These are phyloP conservation scores for Diaporthe caulivora DNA, from an alignment of 2,329 filamentous ascomycete genomes.

Conservation along the genomic window DNA sequence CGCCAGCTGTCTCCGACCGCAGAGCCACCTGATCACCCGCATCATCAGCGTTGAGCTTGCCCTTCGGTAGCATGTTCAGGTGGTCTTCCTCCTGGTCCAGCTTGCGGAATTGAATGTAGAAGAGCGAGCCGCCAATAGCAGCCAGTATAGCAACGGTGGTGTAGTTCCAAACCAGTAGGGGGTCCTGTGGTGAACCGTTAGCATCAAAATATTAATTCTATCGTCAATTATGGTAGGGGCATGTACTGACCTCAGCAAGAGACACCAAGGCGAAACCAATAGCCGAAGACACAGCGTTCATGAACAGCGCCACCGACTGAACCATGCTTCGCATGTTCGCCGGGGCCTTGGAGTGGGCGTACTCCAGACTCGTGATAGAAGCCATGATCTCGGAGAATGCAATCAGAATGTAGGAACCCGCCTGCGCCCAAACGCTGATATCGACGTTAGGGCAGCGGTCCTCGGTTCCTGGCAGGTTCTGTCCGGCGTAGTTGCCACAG, in stretches of 20 bases:
- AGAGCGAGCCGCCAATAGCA: conserved; percentile 71
- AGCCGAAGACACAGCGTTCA: conserved; percentile 75
- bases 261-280: conserved; percentile 69
- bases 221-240: background rate
- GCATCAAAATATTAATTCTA: background rate
- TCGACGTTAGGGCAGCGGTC: conserved; percentile 59
- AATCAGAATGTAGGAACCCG: conserved; percentile 61
- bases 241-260: conserved; percentile 15
- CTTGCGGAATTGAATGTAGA: conserved; percentile 74
- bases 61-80: conserved; percentile 64
- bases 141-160: conserved; percentile 74
- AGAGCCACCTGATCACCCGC: background rate
- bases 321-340: conserved; percentile 82
- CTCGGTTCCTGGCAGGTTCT: conserved; percentile 48
- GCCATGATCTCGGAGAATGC: conserved; percentile 63
- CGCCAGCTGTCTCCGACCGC: background rate
- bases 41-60: conserved; percentile 5
- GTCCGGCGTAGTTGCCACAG: conserved; percentile 60
- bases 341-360: conserved; percentile 82
- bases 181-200: conserved; percentile 57
- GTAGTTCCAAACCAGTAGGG: conserved; percentile 82
- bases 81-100: conserved; percentile 73
- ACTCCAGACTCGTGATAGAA: conserved; percentile 73
- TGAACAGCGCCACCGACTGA: conserved; percentile 76
- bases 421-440: conserved; percentile 73